Base-by-base conservation (phyloP, 768 basidiomycete species). In the Boletellus ananas region DNA sequence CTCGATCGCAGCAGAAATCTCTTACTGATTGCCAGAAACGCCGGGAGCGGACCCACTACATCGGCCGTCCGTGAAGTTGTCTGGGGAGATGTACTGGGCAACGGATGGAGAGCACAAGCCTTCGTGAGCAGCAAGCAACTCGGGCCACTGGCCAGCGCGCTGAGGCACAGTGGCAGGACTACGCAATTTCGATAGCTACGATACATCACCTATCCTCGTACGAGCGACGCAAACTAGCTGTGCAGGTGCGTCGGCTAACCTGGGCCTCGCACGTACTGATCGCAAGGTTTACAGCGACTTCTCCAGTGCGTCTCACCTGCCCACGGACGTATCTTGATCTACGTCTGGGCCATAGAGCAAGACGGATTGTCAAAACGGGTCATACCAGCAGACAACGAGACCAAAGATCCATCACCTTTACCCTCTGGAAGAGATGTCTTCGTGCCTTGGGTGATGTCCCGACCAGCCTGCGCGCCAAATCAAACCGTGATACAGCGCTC, bases 261-360 rank as follows among this genome's bases (percentile, higher is more conserved):
- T 3, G 2, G 12, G 36, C 46, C 43, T 41, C 35, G 23, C 29
- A 34, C 23, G 29, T 12, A 14, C 31, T 52, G 29, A 55, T 41
- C 16, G 11, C 38, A 33, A 18, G 25, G 16, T 38, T 34, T 41
- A 6, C 52, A 90, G 85, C 74, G 79, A 45, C 72, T 91, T 16
- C 64, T 92, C 18, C 74, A 81, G 57, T 73, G 75, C 21, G 82
- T 93, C 34, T 84, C 84, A 0, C 75, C 84, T 1, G 45, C 57
- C 2, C 83, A 89, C 55, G 91, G 93, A 9, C 84, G 91, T 10
- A 71, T 92, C 35, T 72, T 99, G 47, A 85, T 98, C 54, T 96
- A 96, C 58, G 96, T 98, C 31, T 99, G 96, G 96, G 94, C 95
- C 1, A 79, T 88, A 52, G 93, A 97, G 59, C 96, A 99, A 71